phyloP scores from a whole-genome alignment of 352 stramenopile species.

The Globisporangium paddicum region DNA sequence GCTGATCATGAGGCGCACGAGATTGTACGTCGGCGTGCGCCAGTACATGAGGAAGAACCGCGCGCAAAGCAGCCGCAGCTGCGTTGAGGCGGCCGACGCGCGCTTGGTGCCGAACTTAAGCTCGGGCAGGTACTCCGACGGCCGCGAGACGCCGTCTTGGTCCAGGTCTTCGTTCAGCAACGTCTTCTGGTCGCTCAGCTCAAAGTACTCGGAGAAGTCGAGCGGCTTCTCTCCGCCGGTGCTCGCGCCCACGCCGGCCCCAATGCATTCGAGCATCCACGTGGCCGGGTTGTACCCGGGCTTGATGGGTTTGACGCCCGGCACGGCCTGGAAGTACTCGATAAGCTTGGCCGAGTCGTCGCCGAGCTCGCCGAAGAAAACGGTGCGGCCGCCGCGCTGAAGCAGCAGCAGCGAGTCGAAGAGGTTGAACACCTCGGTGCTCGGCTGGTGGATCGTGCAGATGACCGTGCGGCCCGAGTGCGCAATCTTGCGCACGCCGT shows the following conservation, averaged over 20 bases:
- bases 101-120: conserved; percentile 38
- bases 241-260: conserved; percentile 24
- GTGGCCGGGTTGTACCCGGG: conserved; percentile 48
- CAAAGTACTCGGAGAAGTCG: conserved; percentile 43
- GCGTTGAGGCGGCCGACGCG: conserved; percentile 16
- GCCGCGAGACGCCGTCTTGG: conserved; percentile 33
- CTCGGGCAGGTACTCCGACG: conserved; percentile 24
- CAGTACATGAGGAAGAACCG: conserved; percentile 80
- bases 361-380: conserved; percentile 59
- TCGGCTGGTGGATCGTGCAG: conserved; percentile 92
- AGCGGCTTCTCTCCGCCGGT: conserved; percentile 3
- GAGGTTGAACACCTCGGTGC: conserved; percentile 82
- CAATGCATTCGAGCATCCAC: conserved; percentile 20
- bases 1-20: conserved; percentile 67
- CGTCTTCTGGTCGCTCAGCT: conserved; percentile 24
- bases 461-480: conserved; percentile 70
- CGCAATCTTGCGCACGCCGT: conserved; percentile 86
- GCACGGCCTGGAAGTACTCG: conserved; percentile 43
- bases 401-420: conserved; percentile 87
- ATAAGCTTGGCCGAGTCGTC: conserved; percentile 40
- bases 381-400: conserved; percentile 37
- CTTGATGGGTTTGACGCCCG: conserved; percentile 39
- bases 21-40: conserved; percentile 84
- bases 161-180: conserved; percentile 39
- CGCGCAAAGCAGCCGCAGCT: conserved; percentile 44